phyloP scores from a whole-genome alignment of 805 yeast species.

The Metschnikowia kunwiensis region DNA sequence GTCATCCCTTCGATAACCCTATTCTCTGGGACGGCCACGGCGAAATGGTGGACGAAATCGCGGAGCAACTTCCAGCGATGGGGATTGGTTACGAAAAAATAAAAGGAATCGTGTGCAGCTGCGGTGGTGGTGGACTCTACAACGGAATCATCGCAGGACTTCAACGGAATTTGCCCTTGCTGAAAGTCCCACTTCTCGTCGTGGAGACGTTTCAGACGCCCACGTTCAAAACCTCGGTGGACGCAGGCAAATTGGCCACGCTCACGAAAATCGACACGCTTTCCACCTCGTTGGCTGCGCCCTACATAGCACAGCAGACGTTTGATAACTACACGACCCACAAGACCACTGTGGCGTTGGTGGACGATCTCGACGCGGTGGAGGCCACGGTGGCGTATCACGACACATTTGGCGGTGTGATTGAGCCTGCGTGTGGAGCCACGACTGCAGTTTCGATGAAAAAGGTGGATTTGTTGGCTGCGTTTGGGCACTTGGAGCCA shows the following conservation, averaged over 20 bases:
- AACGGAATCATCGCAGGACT: slow-evolving; percentile 51
- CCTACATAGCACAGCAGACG: slow-evolving; percentile 51
- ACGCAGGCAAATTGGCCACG: slow-evolving; percentile 41
- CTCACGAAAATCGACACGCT: slow-evolving; percentile 49
- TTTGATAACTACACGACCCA: slow-evolving; percentile 29
- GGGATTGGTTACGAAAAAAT: slow-evolving; percentile 20
- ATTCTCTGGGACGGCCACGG: slow-evolving; percentile 56
- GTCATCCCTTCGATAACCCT: slow-evolving; percentile 54
- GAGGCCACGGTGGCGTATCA: slow-evolving; percentile 51
- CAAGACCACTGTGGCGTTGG: slow-evolving; percentile 17
- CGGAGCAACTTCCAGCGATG: slow-evolving; percentile 22
- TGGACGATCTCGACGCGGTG: slow-evolving; percentile 57
- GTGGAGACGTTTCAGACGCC: slow-evolving; percentile 63
- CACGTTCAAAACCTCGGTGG: slow-evolving; percentile 51
- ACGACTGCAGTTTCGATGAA: slow-evolving; percentile 52
- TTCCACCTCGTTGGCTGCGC: slow-evolving; percentile 64
- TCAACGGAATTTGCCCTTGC: slow-evolving; percentile 20
- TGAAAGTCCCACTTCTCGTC: slow-evolving; percentile 27
- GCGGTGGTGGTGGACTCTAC: slow-evolving; percentile 59
- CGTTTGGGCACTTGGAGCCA: slow-evolving; percentile 25
- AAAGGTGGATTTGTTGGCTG: slow-evolving; percentile 25
- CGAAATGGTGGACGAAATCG: slow-evolving; percentile 35
- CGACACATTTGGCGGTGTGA: slow-evolving; percentile 47
- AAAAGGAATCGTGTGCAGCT: slow-evolving; percentile 50
- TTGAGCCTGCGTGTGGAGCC: slow-evolving; percentile 77